A percentile compares a stretch with the other conserved stretches of the same genome.
phyloP scores from a whole-genome alignment of 2,329 filamentous ascomycete species.

The Alternaria gaisen region DNA sequence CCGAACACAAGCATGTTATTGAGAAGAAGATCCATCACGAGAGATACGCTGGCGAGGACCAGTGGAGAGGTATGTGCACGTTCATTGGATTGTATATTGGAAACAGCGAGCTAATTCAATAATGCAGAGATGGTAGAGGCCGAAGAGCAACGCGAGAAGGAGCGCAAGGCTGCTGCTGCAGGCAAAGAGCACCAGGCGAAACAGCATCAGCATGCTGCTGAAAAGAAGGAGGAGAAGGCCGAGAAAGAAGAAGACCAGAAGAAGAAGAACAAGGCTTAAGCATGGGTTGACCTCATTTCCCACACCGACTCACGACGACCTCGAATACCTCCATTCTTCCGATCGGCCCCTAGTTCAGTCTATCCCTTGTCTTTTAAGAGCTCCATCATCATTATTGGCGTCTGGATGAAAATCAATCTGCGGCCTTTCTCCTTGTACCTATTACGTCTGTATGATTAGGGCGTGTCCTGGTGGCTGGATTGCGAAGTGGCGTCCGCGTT shows the following conservation, averaged over 20 bases:
- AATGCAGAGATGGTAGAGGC: constrained; percentile 79
- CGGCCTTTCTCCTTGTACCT: constrained; percentile 7
- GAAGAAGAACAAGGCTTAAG: constrained; percentile 28
- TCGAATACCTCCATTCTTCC: background rate
- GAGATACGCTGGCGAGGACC: constrained; percentile 85
- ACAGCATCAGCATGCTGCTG: constrained; percentile 28
- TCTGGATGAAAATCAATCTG: constrained; percentile 20
- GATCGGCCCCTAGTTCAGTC: background rate
- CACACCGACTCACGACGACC: background rate
- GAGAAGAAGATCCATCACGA: constrained; percentile 90
- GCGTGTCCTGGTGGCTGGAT: constrained; percentile 7
- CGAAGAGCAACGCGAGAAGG: constrained; percentile 71
- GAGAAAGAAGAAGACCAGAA: constrained; percentile 33
- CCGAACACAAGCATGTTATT: constrained; percentile 81
- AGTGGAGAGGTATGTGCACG: constrained; percentile 79
- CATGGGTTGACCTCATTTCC: background rate
- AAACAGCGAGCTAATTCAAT: constrained; percentile 25
- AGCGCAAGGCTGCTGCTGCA: constrained; percentile 53
- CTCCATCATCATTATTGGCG: constrained; percentile 24
- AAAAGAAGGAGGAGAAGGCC: constrained; percentile 34
- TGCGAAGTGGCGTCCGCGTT: constrained; percentile 9
- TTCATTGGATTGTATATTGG: background rate
- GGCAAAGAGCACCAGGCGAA: constrained; percentile 27
- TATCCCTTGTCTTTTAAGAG: background rate
- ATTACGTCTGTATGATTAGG: constrained; percentile 27